Conservation (phyloP, 2,329 filamentous ascomycete species). For the Trichoderma sp. region DNA sequence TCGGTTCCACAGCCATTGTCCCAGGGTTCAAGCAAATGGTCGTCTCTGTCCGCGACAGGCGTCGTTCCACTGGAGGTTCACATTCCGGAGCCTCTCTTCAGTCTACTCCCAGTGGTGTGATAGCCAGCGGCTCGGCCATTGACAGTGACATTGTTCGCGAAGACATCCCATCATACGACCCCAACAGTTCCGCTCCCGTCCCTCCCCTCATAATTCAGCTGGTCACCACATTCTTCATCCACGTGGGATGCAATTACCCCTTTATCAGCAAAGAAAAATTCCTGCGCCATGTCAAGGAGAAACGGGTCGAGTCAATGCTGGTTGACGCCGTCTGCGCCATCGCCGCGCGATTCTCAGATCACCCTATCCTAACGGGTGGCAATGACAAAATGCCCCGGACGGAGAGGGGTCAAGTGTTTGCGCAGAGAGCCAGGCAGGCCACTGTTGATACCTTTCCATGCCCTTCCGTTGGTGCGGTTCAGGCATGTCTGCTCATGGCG, state of each 20-base stretch:
- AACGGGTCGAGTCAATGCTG: slow-evolving; percentile 78
- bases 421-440: slow-evolving; percentile 78
- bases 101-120: slow-evolving; percentile 39
- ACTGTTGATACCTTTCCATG: slow-evolving; percentile 82
- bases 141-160: slow-evolving; percentile 50
- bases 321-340: slow-evolving; percentile 85
- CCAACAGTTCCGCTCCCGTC: slow-evolving; percentile 67
- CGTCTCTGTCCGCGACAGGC: slow-evolving; percentile 68
- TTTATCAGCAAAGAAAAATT: slow-evolving; percentile 76
- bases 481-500: slow-evolving; percentile 79
- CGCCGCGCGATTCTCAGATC: slow-evolving; percentile 76
- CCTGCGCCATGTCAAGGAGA: slow-evolving; percentile 74
- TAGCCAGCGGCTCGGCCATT: slow-evolving; percentile 43
- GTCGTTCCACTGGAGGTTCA: slow-evolving; percentile 59
- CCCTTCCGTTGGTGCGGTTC: slow-evolving; percentile 79
- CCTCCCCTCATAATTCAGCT: slow-evolving; percentile 75
- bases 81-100: slow-evolving; percentile 56
- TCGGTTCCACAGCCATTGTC: slow-evolving; percentile 87
- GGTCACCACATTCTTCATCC: slow-evolving; percentile 76
- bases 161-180: slow-evolving; percentile 74
- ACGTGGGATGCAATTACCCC: slow-evolving; percentile 83
- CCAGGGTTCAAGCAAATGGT: slow-evolving; percentile 95
- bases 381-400: slow-evolving; percentile 55
- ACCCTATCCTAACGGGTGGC: slow-evolving; percentile 49
- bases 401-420: slow-evolving; percentile 75